Conservation (phyloP, 1,139 yeast genomes). For the Candida sp. region DNA sequence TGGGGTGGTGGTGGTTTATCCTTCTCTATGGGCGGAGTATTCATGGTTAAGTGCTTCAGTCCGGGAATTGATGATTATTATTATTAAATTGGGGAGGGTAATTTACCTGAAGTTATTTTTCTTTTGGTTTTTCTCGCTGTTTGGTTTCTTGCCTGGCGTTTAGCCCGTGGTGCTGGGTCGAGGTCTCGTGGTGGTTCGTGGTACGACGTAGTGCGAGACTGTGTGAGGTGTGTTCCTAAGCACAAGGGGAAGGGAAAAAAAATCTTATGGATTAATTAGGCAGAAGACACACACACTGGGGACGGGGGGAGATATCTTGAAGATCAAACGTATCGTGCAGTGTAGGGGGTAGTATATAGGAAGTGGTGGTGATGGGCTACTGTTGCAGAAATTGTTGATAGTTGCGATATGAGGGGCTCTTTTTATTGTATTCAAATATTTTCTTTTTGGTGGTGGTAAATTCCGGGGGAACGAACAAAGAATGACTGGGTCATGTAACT, state of each 20-base stretch:
- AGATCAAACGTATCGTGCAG: no score
- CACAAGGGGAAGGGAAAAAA: not conserved
- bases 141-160: not conserved
- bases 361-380: no score
- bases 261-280: not conserved
- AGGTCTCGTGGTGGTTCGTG: not conserved
- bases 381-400: not conserved
- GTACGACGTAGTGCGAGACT: not conserved
- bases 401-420: no score
- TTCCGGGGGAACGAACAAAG: conserved; percentile 1
- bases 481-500: conserved; percentile 1
- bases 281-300: not conserved
- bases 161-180: not conserved
- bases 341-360: no score
- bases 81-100: no score
- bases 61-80: not conserved
- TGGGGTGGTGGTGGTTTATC: not conserved
- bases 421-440: no score
- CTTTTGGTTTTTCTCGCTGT: not conserved
- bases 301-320: no score
- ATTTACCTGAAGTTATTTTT: no score
- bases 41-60: not conserved
- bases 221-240: not conserved
- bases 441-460: not conserved
- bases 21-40: not conserved